A percentile compares a stretch with the other conserved stretches of the same genome.
Conservation (phyloP, 1,139 yeast species). For the Yamadazyma epiphylla region DNA sequence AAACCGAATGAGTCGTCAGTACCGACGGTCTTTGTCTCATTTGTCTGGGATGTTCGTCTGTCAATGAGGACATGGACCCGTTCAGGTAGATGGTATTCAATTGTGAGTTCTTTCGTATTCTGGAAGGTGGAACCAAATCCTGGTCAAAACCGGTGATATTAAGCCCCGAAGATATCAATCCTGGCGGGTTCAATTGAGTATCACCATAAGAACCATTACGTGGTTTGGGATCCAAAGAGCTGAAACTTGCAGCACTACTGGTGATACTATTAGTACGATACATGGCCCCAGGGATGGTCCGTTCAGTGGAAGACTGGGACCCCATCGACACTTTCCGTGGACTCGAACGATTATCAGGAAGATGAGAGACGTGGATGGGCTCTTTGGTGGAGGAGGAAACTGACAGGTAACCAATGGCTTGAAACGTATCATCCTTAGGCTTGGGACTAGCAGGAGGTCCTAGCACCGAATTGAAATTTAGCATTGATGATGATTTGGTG, state of each 20-base stretch:
- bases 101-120: constrained; percentile 1
- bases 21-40: background rate
- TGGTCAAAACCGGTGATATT: constrained; percentile 23
- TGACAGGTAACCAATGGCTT: constrained; percentile 32
- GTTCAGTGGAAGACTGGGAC: constrained; percentile 12
- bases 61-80: constrained; percentile 13
- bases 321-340: constrained; percentile 16
- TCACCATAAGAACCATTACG: constrained; percentile 9
- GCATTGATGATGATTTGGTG: constrained; percentile 18
- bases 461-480: constrained; percentile 13
- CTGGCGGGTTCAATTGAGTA: constrained; percentile 3
- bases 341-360: constrained; percentile 18
- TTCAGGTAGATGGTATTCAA: constrained; percentile 10
- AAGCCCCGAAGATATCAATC: constrained; percentile 10
- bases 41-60: constrained; percentile 5
- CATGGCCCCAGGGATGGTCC: constrained; percentile 3
- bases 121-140: constrained; percentile 21
- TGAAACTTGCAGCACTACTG: constrained; percentile 18
- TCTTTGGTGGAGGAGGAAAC: constrained; percentile 20
- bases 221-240: constrained; percentile 28
- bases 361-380: constrained; percentile 27
- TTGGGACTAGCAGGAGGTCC: constrained; percentile 1
- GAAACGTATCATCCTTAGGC: constrained; percentile 15
- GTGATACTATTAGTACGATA: constrained; percentile 11
- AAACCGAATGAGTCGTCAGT: background rate